A percentile compares a stretch with the other conserved stretches of the same genome.
phyloP scores from a whole-genome alignment of 2,329 filamentous ascomycete species.

The Verticillium albo-atrum region DNA sequence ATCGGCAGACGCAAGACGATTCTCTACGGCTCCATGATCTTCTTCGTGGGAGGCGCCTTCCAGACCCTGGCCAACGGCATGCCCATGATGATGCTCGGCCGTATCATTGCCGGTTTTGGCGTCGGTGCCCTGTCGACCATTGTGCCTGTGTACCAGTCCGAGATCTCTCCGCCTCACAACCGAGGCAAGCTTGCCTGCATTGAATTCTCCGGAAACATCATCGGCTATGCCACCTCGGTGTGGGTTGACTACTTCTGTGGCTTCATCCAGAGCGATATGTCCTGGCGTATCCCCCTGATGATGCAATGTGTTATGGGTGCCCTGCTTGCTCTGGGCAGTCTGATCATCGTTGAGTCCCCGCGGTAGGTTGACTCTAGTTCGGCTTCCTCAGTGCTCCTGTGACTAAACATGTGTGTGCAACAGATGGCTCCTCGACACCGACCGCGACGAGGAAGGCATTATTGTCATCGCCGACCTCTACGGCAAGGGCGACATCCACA shows the following conservation, averaged over 20 bases:
- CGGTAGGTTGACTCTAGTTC: conserved; percentile 50
- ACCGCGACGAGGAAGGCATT: conserved; percentile 97
- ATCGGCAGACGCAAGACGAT: conserved; percentile 89
- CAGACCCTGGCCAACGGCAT: conserved; percentile 80
- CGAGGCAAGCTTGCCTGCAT: conserved; percentile 94
- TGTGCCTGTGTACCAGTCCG: conserved; percentile 89
- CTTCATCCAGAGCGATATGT: conserved; percentile 77
- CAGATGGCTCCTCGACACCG: conserved; percentile 95
- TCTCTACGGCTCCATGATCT: conserved; percentile 87
- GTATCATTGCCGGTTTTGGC: conserved; percentile 79
- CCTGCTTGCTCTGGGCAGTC: conserved; percentile 76
- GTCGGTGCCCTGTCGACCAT: conserved; percentile 89
- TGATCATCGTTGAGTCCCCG: conserved; percentile 94
- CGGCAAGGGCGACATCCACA: conserved; percentile 91
- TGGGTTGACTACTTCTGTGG: conserved; percentile 99
- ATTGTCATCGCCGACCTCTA: conserved; percentile 97
- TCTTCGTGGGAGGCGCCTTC: conserved; percentile 76
- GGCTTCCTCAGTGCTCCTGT: conserved; percentile 1
- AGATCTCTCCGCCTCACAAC: conserved; percentile 95
- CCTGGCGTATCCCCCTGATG: conserved; percentile 84
- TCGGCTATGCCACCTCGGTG: conserved; percentile 91
- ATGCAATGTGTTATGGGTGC: conserved; percentile 95
- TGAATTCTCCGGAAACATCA: conserved; percentile 96
- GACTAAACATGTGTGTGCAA: conserved; percentile 18
- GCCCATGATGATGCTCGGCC: conserved; percentile 82